These are phyloP conservation scores for Fistulinella cinereoalba DNA, from an alignment of 1,284 basidiomycete genomes.

Conservation along the genomic window DNA sequence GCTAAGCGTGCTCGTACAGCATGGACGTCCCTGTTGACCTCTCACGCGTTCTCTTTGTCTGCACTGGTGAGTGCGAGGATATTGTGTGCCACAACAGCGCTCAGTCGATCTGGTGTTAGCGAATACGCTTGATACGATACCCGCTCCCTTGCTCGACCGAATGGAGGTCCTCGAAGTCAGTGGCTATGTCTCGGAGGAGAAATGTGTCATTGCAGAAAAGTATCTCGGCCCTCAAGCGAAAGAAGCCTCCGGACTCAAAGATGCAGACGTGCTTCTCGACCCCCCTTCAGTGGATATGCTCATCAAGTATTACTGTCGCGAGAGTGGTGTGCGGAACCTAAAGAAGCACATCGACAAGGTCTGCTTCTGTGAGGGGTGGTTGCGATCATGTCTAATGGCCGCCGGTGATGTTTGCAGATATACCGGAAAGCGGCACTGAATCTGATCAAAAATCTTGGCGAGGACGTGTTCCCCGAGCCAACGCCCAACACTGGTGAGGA, in stretches of 20 bases:
- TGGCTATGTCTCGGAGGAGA: conserved; percentile 97
- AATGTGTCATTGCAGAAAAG: conserved; percentile 86
- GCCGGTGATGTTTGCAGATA: conserved; percentile 54
- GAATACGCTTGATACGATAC: conserved; percentile 94
- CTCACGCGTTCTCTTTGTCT: conserved; percentile 95
- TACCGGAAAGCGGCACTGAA: conserved; percentile 96
- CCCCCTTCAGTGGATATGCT: conserved; percentile 82
- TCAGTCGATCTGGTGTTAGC: conserved; percentile 39
- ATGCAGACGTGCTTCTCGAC: conserved; percentile 78
- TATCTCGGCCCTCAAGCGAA: conserved; percentile 96
- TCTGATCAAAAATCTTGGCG: conserved; percentile 90
- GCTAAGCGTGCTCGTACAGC: conserved; percentile 37
- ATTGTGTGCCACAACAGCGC: background rate
- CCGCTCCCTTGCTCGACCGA: conserved; percentile 92
- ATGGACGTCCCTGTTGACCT: conserved; percentile 98
- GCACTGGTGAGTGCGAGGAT: conserved; percentile 58
- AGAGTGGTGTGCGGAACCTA: conserved; percentile 92
- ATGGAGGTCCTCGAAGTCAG: conserved; percentile 98
- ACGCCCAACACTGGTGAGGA: conserved; percentile 13
- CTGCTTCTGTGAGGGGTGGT: conserved; percentile 2
- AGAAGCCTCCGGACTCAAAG: conserved; percentile 84
- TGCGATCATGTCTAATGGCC: background rate
- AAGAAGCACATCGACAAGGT: conserved; percentile 98
- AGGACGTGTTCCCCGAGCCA: conserved; percentile 81
- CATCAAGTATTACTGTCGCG: conserved; percentile 96